phyloP scores from a whole-genome alignment of 2,329 filamentous ascomycete genomes.

The Trichophyton simii region DNA sequence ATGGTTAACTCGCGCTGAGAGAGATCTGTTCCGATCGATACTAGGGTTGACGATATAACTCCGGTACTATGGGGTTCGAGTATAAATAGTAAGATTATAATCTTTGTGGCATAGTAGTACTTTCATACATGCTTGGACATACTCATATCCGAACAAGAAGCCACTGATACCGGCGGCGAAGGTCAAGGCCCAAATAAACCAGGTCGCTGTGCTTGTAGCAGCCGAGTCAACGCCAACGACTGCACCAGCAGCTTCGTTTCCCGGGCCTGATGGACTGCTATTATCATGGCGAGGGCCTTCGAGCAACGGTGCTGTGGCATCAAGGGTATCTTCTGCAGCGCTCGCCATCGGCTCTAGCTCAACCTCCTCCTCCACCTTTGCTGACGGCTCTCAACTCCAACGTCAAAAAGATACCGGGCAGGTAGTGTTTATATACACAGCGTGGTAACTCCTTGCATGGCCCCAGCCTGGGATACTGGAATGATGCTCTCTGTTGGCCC shows the following conservation, averaged over 20 bases:
- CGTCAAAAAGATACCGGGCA: background rate
- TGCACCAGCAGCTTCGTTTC: background rate
- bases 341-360: constrained; percentile 17
- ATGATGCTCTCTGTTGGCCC: background rate
- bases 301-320: constrained; percentile 24
- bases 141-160: constrained; percentile 51
- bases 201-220: constrained; percentile 7
- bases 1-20: constrained; percentile 39
- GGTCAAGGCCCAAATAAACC: constrained; percentile 45
- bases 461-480: no score
- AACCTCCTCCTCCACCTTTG: constrained; percentile 7
- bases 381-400: background rate
- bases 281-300: background rate
- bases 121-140: constrained; percentile 13
- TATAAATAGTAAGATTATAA: constrained; percentile 12
- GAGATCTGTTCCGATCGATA: constrained; percentile 43
- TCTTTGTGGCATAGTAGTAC: background rate
- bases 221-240: no score
- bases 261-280: background rate
- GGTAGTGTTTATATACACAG: background rate
- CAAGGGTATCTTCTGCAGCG: constrained; percentile 5
- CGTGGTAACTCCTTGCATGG: no score
- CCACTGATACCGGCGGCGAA: constrained; percentile 47
- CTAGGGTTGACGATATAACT: constrained; percentile 48
- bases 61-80: constrained; percentile 36